Conservation (phyloP, 495 filamentous ascomycete species). For the Neurospora sp. region DNA sequence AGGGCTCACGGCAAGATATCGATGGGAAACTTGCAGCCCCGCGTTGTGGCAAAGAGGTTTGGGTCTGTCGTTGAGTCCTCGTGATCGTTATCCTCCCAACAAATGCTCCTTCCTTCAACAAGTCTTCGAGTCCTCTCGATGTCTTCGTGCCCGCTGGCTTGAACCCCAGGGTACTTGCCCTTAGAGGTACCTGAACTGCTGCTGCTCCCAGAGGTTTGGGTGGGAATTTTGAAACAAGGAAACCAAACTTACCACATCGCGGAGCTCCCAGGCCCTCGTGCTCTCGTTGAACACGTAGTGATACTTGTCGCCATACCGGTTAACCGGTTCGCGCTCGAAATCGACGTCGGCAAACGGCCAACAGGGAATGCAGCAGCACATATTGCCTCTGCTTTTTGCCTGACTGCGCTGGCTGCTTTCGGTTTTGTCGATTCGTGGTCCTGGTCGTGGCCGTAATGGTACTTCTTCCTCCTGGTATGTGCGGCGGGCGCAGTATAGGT, state of each 20-base stretch:
- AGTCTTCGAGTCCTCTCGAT: not conserved
- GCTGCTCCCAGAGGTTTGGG: not conserved
- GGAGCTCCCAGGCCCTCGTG: conserved; percentile 15
- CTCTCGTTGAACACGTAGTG: conserved; percentile 27
- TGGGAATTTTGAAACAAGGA: not conserved
- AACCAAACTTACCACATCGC: conserved; percentile 11
- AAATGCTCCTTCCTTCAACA: not conserved
- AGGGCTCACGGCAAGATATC: not conserved
- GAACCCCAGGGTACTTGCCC: not conserved
- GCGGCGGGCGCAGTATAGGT: not conserved
- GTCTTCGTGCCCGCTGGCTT: not conserved
- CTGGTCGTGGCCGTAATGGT: not conserved
- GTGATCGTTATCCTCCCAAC: not conserved
- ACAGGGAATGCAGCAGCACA: conserved; percentile 27
- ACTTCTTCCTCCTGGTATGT: not conserved
- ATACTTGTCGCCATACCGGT: conserved; percentile 2
- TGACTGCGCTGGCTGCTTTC: not conserved
- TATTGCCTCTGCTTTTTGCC: not conserved
- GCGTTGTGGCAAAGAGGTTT: not conserved
- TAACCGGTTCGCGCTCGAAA: conserved; percentile 23
- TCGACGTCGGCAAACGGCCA: conserved; percentile 32
- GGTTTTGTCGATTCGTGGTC: not conserved
- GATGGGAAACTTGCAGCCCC: not conserved
- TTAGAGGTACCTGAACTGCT: not conserved
- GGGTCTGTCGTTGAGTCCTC: not conserved